Conservation (phyloP, 2,329 filamentous ascomycete genomes). For the Aspergillus cejpii region DNA sequence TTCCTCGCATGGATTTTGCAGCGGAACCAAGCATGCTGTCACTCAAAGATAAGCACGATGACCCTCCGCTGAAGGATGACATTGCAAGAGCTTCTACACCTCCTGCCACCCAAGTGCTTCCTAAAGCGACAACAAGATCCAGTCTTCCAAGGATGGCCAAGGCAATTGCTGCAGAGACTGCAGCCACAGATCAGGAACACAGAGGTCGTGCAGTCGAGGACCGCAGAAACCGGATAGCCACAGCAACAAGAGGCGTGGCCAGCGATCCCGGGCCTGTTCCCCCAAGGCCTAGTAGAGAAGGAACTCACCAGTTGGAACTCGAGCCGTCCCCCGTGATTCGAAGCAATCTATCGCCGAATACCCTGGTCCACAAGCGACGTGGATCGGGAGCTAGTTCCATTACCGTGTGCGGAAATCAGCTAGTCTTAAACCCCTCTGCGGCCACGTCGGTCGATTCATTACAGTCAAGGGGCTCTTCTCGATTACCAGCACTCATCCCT, state of each 20-base stretch:
- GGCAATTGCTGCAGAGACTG: constrained; percentile 20
- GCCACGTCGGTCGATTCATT: constrained; percentile 37
- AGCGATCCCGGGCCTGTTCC: constrained; percentile 43
- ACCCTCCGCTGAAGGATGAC: constrained; percentile 1
- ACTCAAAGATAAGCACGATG: constrained; percentile 2
- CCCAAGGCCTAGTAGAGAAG: constrained; percentile 60
- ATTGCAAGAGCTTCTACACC: constrained; percentile 13
- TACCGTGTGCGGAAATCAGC: constrained; percentile 27
- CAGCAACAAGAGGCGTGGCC: constrained; percentile 11
- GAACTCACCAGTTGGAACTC: constrained; percentile 56
- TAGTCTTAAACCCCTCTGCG: constrained; percentile 28
- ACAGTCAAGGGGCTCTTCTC: constrained; percentile 28
- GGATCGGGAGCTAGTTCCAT: constrained; percentile 43
- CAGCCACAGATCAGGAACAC: not conserved
- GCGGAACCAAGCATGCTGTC: not conserved
- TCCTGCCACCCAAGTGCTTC: constrained; percentile 57
- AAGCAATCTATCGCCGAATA: constrained; percentile 49
- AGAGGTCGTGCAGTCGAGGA: not conserved
- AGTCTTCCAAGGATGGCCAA: constrained; percentile 36
- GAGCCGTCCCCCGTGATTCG: constrained; percentile 50
- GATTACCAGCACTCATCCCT: constrained; percentile 29
- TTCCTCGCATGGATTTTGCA: constrained; percentile 9
- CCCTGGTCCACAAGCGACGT: constrained; percentile 46
- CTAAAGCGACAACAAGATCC: constrained; percentile 56
- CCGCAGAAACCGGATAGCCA: constrained; percentile 4